Evolutionary conservation across 2,329 filamentous ascomycete genomes (phyloP), one percentile per base, ranked within the genome.

Genomic region (Cytospora chrysosperma): DNA sequence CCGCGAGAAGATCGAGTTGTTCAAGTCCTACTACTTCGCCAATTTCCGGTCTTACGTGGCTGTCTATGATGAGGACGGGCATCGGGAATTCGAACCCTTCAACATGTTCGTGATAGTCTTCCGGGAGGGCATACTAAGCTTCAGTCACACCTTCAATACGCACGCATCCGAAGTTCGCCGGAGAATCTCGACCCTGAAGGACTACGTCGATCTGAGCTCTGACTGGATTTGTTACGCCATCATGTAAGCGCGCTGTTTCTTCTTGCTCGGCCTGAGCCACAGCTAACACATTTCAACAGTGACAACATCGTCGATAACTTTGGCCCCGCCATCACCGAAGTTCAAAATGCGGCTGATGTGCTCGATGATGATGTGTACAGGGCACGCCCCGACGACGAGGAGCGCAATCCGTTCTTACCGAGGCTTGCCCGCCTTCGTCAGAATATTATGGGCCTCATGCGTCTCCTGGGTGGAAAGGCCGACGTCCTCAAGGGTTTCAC

Each of bases 161-260:
- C 95, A 99, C 75, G 92, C 93, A 15, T 85, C 89, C 51, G 92
- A 95, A 68, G 95, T 99, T 28, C 88, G 94, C 68, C 93, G 91
- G 81, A 88, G 95, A 76, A 98, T 99, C 71, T 89, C 92, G 27
- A 90, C 92, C 69, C 82, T 99, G 62, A 94, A 96, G 72, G 95
- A 99, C 73, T 98, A 97, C 72, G 91, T 98, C 70, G 89, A 93
- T 66, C 83, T 99, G 47, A 96, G 92, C 73, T 93, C 93, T 69
- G 95, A 99, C 77, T 99, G 96, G 94, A 96, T 98, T 70, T 99
- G 95, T 81, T 99, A 99, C 74, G 95, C 95, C 51, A 84, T 99
- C 72, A 98, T 99, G 89, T 92, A 81, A 82, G 88, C 79, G 61
- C 1, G 17, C 19, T 56, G 5, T 19, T 6, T 26, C 32, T 47